Base-by-base conservation (phyloP, 805 yeast genomes). In the Candida pseudoglaebosa region DNA sequence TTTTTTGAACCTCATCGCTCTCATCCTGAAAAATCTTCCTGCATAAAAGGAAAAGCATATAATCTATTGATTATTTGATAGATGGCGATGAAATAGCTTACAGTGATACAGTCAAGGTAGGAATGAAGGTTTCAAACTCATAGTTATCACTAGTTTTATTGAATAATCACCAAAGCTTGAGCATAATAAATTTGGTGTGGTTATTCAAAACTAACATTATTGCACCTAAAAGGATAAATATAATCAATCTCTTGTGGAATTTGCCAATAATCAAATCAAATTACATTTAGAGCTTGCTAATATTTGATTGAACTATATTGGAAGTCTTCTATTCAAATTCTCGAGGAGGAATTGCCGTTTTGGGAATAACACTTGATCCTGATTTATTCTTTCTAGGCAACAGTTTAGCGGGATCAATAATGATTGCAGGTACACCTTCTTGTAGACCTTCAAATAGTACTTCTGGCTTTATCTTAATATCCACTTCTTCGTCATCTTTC, bases 391-490 rank as follows among this genome's bases (percentile, higher is more conserved):
- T n/a, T 13, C 22, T 14, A 12, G 36, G 28, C 9, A 22, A n/a
- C 28, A 10, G 16, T 5, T 45, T 54, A 13, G 55, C 60, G 14
- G 59, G 45, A 35, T 68, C 72, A 10, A 68, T 48, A 22, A 68
- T 54, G 5, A 68, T 68, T 0, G 69, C 71, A 4, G 74, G 74
- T 1, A 65, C 62, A 2, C 65, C 70, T 34, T 60, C 58, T 15
- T 54, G 50, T 12, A 63, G 57, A 39, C 66, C 61, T 47, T 61
- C 58, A 38, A 68, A 67, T 19, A 68, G 44, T 4, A 68, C 53
- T 38, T 63, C 60, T 1, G 71, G 69, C 36, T 62, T 54, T n/a
- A 40, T 42, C 7, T 47, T 41, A 16, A 64, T 45, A 40, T 66
- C 60, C 9, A 18, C 24, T 24, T 31, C 29, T 10, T 37, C 43